Conservation (phyloP, 805 yeast genomes). For the Dipodascus geniculatus region DNA sequence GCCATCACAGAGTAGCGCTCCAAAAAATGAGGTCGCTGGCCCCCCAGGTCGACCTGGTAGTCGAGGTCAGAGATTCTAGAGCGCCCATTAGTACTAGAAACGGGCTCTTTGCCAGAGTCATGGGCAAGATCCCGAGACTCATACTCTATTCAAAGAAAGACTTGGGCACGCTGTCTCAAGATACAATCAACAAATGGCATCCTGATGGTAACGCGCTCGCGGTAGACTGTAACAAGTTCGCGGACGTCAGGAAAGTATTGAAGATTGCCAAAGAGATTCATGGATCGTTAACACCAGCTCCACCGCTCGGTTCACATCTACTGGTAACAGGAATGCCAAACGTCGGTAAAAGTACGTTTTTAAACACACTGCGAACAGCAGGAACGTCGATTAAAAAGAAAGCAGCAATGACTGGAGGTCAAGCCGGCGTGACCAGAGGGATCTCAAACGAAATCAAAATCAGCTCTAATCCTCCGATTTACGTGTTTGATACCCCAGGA, state of each 20-base stretch:
- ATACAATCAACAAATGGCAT: slow-evolving; percentile 39
- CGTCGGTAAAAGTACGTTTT: slow-evolving; percentile 88
- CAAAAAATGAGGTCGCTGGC: slow-evolving; percentile 52
- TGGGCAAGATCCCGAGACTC: slow-evolving; percentile 42
- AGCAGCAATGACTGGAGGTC: slow-evolving; percentile 76
- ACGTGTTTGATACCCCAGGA: slow-evolving; percentile 86
- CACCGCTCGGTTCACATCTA: slow-evolving; percentile 72
- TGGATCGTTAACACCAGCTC: slow-evolving; percentile 44
- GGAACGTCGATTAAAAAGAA: slow-evolving; percentile 30
- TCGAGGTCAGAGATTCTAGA: slow-evolving; percentile 80
- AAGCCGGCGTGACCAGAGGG: slow-evolving; percentile 80
- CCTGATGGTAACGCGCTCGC: slow-evolving; percentile 32
- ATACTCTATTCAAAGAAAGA: slow-evolving; percentile 73
- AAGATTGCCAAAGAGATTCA: slow-evolving; percentile 34
- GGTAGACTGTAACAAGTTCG: slow-evolving; percentile 43
- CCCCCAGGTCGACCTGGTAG: slow-evolving; percentile 68
- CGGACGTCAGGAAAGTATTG: slow-evolving; percentile 41
- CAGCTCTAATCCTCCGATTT: slow-evolving; percentile 46
- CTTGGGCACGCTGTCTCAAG: slow-evolving; percentile 35
- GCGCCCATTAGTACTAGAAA: slow-evolving; percentile 83
- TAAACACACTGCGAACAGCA: slow-evolving; percentile 55
- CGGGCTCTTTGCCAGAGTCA: slow-evolving; percentile 57
- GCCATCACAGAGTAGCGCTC: slow-evolving; percentile 79
- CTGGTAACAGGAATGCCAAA: slow-evolving; percentile 93
- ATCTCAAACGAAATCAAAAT: slow-evolving; percentile 68